Evolutionary conservation across 192 early-diverging fungal species (phyloP), one percentile per base, ranked within the genome.

Genomic region (Coemansia sp.): DNA sequence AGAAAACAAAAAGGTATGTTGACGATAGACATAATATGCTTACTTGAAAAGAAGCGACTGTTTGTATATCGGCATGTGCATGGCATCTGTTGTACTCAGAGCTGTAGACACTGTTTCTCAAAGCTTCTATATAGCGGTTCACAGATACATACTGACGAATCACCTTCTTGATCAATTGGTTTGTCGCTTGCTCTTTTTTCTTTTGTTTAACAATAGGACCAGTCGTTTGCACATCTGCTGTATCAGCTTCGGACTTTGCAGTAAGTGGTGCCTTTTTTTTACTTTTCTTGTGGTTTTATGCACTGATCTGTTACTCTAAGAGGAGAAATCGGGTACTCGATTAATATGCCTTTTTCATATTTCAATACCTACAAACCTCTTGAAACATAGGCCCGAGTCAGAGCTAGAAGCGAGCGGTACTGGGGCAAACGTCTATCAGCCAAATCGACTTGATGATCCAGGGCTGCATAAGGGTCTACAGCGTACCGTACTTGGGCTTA

Each of bases 401-500:
- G 75, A 76, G 65, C 56, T 64, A 3, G 75, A 67, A 3, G 5
- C 64, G 7, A 57, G n/a, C 3, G 64, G 4, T 5, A 22, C 60
- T 7, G 45, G n/a, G 5, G 57, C 28, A 6, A 32, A 56, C 4
- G 58, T 55, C 2, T 98, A 98, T 60, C 85, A 95, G 75, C 94
- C 96, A 8, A 89, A 86, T 52, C 88, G 85, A 54, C 74, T 99
- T 12, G 97, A 99, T 68, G 90, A 95, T 62, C 92, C 94, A 11
- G 90, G 90, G 14, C 81, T 94, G 50, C 90, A 89, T 59, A 92
- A 89, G 7, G 92, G 90, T 42, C 87, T 90, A 48, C 85, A 91
- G 66, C 75, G 88, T 28, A 92, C 92, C 5, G 88, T 94, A 20
- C 87, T 91, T 33, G 90, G 91, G 0, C 73, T 97, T 16, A 90